These are phyloP conservation scores for Moniliophthora roreri DNA, from an alignment of 1,284 basidiomycete species.

Conservation along the genomic window DNA sequence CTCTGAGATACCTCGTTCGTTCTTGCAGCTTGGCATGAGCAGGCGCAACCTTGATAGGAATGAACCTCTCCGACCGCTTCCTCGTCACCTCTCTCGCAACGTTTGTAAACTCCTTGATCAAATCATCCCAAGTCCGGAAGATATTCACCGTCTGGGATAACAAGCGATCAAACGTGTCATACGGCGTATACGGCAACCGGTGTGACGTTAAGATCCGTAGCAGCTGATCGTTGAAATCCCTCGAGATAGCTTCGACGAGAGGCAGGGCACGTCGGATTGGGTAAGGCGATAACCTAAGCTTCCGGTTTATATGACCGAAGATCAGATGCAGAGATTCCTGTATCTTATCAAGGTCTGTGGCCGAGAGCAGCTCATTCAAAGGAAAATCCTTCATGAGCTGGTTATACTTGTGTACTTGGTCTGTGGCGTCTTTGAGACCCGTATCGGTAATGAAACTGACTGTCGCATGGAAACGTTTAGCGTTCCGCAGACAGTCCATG, in stretches of 20 bases:
- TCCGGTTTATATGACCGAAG: conserved; percentile 94
- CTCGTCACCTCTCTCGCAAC: conserved; percentile 94
- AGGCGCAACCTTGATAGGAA: conserved; percentile 93
- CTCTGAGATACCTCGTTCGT: conserved; percentile 82
- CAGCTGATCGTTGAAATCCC: conserved; percentile 95
- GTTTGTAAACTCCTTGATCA: conserved; percentile 97
- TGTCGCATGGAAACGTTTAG: conserved; percentile 96
- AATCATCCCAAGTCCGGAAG: conserved; percentile 95
- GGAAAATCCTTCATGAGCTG: conserved; percentile 99
- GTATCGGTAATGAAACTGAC: conserved; percentile 99
- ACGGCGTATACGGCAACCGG: conserved; percentile 91
- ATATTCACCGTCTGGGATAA: conserved; percentile 79
- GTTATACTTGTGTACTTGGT: conserved; percentile 95
- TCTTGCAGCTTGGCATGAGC: conserved; percentile 94
- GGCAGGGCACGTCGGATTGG: conserved; percentile 94
- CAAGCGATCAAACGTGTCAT: conserved; percentile 89
- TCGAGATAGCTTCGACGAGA: conserved; percentile 96
- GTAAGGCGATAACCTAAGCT: conserved; percentile 93
- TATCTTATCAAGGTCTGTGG: conserved; percentile 94
- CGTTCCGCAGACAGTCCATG: conserved; percentile 93
- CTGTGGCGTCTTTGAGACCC: conserved; percentile 90
- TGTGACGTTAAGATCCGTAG: conserved; percentile 89
- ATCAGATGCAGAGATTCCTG: conserved; percentile 87
- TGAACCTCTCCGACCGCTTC: conserved; percentile 91
- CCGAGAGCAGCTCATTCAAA: conserved; percentile 92